Conservation (phyloP, 352 stramenopile genomes). For the Phytophthora cactorum region DNA sequence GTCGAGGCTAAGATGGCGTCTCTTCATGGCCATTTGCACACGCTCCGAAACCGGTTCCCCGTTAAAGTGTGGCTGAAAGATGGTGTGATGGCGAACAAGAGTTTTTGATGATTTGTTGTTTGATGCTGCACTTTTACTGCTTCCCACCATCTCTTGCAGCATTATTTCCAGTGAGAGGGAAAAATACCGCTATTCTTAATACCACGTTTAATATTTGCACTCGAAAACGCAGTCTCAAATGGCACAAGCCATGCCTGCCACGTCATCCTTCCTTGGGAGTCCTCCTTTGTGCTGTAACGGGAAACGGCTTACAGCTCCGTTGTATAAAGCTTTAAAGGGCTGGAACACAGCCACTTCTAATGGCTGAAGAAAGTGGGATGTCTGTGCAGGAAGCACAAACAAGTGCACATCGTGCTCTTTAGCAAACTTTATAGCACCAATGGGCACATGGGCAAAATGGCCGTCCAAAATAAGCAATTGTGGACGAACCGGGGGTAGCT, state of each 20-base stretch:
- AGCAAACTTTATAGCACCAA: background rate
- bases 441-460: background rate
- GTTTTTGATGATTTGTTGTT: background rate
- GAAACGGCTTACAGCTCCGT: no score
- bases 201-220: background rate
- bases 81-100: conserved; percentile 1
- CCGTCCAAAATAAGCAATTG: conserved; percentile 8
- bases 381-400: conserved; percentile 7
- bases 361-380: no score
- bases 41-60: background rate
- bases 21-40: conserved; percentile 8
- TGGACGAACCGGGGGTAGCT: background rate
- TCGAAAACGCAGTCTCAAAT: background rate
- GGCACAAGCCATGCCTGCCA: no score
- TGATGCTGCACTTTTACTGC: background rate
- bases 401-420: background rate
- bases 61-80: conserved; percentile 8
- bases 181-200: conserved; percentile 4
- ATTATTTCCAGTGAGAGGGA: conserved; percentile 12
- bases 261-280: no score
- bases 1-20: conserved; percentile 4
- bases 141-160: conserved; percentile 8
- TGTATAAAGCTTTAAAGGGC: no score
- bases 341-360: no score
- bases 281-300: no score